Evolutionary conservation across 2,329 filamentous ascomycete genomes (phyloP), one percentile per base, ranked within the genome.

Genomic region (Paraconiothyrium sp.): DNA sequence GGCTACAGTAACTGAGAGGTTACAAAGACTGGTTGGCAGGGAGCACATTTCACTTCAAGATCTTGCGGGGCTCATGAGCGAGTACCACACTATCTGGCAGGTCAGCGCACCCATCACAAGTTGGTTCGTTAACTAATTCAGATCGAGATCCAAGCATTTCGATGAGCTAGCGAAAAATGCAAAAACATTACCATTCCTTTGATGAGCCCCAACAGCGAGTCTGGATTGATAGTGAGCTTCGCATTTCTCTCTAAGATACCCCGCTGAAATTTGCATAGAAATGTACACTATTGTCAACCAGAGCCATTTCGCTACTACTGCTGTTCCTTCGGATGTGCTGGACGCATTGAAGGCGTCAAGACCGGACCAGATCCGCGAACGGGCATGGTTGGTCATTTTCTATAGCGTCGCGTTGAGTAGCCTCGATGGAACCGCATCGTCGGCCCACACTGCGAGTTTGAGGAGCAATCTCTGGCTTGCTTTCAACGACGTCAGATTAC

Each of bases 341-440:
- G 32, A 49, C n/a, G 4, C n/a, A 35, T 37, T 61, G 49, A 22
- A 30, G 7, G 34, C 27, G 13, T 61, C 32, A 13, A 34, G 35
- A n/a, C 55, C 54, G 3, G 27, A 49, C n/a, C 27, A 43, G 43
- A 43, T 54, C 1, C 20, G 35, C 16, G 54, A 58, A 13, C 54
- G 59, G 5, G 59, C 59, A 8, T 61, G 54, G 54, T 16, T 57
- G 32, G 54, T 61, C 20, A 61, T 61, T n/a, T 61, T 48, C n/a
- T 61, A 61, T 22, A 61, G 59, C 32, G 24, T 58, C 22, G 48
- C 50, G 6, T 43, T 61, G 34, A 58, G 39, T 8, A 20, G 34
- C 20, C 24, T 32, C 8, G 27, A 47, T 9, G 20, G 4, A n/a
- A 47, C 27, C 14, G 7, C 6, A 10, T 34, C 34, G 16, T 16